These are phyloP conservation scores for Pharus latifolius DNA, from an alignment of 176 grass and related monocot species.

Conservation along the genomic window DNA sequence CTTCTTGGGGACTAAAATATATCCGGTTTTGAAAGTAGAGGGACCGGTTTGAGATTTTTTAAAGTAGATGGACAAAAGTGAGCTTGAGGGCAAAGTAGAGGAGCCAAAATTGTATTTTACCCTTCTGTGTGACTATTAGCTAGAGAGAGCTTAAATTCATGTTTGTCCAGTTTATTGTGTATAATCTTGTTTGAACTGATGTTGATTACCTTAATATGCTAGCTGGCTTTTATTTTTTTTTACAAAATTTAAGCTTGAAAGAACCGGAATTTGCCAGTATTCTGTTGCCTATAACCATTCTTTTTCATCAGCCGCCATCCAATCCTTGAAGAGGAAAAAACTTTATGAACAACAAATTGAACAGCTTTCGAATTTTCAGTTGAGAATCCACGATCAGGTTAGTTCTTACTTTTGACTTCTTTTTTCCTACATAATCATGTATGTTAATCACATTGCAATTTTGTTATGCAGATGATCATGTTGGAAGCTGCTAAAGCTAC, in stretches of 20 bases:
- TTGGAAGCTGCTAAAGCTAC: conserved; percentile 78
- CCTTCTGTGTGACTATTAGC: not conserved
- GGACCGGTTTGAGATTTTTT: too few relatives aligned
- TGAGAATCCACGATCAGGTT: conserved; percentile 86
- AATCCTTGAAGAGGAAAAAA: conserved; percentile 74
- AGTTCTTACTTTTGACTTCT: not conserved
- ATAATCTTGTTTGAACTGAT: not conserved
- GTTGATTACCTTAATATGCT: not conserved
- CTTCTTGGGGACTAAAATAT: too few relatives aligned
- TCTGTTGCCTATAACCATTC: not conserved
- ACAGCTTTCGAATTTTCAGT: conserved; percentile 73
- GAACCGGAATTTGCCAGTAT: not conserved
- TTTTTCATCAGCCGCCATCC: conserved; percentile 47
- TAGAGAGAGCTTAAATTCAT: not conserved
- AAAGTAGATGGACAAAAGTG: too few relatives aligned
- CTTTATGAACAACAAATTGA: conserved; percentile 79
- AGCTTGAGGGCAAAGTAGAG: too few relatives aligned
- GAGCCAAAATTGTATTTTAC: too few relatives aligned
- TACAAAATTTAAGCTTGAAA: not conserved
- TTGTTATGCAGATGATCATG: conserved; percentile 55
- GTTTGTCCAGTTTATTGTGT: not conserved
- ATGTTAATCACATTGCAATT: not conserved
- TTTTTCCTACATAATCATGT: not conserved
- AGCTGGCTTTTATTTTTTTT: not conserved
- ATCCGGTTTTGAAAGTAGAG: too few relatives aligned